Conservation (phyloP, 2,329 filamentous ascomycete species). For the Pyricularia grisea region DNA sequence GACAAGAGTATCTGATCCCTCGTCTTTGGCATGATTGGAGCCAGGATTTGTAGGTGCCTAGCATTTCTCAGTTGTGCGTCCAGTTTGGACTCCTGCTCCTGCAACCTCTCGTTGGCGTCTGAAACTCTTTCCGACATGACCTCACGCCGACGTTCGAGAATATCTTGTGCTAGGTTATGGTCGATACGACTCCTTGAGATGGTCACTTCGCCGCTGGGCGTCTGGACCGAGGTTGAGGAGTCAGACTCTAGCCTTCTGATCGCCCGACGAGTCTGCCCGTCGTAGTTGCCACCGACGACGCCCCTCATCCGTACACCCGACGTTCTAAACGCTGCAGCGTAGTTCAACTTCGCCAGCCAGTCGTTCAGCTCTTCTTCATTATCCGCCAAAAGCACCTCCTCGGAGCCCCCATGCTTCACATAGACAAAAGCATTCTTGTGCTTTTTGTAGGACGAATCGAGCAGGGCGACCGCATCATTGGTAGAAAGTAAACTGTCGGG, state of each 20-base stretch:
- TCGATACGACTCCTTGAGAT: slow-evolving; percentile 67
- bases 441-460: slow-evolving; percentile 81
- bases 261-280: slow-evolving; percentile 66
- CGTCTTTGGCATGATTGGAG: slow-evolving; percentile 84
- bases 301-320: slow-evolving; percentile 86
- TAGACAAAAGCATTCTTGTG: slow-evolving; percentile 95
- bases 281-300: slow-evolving; percentile 74
- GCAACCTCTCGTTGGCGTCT: slow-evolving; percentile 73
- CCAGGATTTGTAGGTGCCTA: slow-evolving; percentile 78
- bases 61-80: slow-evolving; percentile 82
- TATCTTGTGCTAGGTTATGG: slow-evolving; percentile 75
- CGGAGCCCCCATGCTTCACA: slow-evolving; percentile 74
- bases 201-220: slow-evolving; percentile 63
- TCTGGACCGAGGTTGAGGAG: slow-evolving; percentile 47
- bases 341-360: slow-evolving; percentile 93
- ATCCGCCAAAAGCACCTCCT: slow-evolving; percentile 87
- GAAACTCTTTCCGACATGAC: slow-evolving; percentile 77
- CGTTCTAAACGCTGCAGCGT: slow-evolving; percentile 87
- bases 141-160: slow-evolving; percentile 70
- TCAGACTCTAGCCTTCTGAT: slow-evolving; percentile 63
- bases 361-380: slow-evolving; percentile 90
- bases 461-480: slow-evolving; percentile 79
- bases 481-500: slow-evolving; percentile 91
- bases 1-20: slow-evolving; percentile 79
- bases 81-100: slow-evolving; percentile 63